Evolutionary conservation across 208 protist genomes (phyloP).

Genomic region (Leishmania martiniquensis): DNA sequence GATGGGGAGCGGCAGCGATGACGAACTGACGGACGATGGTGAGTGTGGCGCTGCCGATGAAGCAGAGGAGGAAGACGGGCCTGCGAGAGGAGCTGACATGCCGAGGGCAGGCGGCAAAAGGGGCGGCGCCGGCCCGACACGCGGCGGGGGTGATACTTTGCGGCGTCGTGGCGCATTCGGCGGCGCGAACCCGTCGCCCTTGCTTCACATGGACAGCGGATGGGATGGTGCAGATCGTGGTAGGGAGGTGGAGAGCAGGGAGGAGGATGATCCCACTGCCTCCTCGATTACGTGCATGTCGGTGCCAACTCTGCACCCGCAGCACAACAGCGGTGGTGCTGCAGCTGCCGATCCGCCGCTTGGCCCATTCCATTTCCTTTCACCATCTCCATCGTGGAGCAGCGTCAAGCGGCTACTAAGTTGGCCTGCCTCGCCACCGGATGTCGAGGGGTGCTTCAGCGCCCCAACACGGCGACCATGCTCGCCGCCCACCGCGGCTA

Average conservation of each 20-base stretch:
- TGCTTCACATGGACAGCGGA: background rate
- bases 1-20: background rate
- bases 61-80: background rate
- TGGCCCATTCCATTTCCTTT: background rate
- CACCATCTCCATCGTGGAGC: background rate
- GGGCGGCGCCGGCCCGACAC: background rate
- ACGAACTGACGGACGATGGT: background rate
- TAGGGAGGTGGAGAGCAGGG: background rate
- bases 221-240: no score
- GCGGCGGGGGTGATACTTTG: no score
- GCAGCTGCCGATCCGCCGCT: background rate
- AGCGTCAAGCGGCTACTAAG: background rate
- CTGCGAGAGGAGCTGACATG: background rate
- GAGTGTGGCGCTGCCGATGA: background rate
- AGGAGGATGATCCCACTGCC: slow-evolving; percentile 13
- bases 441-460: background rate
- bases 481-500: background rate
- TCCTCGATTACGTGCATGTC: slow-evolving; percentile 10
- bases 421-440: background rate
- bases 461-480: background rate
- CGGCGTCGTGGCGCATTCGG: background rate
- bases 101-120: background rate
- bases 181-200: background rate
- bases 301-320: background rate
- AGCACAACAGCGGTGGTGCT: background rate